Base-by-base conservation (phyloP, 495 filamentous ascomycete species). In the Penicillium paxilli region DNA sequence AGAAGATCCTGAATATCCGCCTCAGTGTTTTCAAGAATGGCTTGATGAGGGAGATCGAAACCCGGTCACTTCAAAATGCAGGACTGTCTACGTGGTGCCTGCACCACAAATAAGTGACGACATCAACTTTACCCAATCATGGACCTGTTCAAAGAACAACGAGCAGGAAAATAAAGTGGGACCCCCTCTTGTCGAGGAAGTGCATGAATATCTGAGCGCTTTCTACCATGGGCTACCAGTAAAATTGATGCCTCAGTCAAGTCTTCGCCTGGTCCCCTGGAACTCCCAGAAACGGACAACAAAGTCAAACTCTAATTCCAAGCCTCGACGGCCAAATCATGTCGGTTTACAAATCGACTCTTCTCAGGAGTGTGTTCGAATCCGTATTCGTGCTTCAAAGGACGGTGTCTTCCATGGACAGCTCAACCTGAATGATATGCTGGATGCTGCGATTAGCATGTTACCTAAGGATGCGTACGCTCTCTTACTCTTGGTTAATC, bases 141-240 rank as follows among this genome's bases (percentile, higher is more conserved):
- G 54, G 58, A 46, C 12, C 16, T 33, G 19, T 12, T 41, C 40
- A 19, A 20, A 11, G 2, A 3, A 3, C 20, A 1, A 33, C 1
- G 12, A n/a, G 4, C 30, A 46, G 2, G n/a, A 20, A 10, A 8
- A 16, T 7, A 14, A 6, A 19, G 35, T 20, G 17, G n/a, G 19
- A 16, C 17, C 16, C 7, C 25, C 57, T 2, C 25, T 77, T 11
- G 72, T 81, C 45, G 47, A 78, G n/a, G 73, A 82, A 40, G 47
- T 85, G 1, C 24, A 71, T 8, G 61, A 72, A 1, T 89, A 89
- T 55, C 57, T 89, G 3, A 32, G 47, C 1, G 83, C 80, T 0
- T 89, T 88, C 58, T 89, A 87, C 66, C 75, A 84, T 51, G 80
- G 80, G 0, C 51, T 87, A 23, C 62, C 67, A 1, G 79, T 87